Conservation (phyloP, 345 rosid species). For the Gossypium turneri region DNA sequence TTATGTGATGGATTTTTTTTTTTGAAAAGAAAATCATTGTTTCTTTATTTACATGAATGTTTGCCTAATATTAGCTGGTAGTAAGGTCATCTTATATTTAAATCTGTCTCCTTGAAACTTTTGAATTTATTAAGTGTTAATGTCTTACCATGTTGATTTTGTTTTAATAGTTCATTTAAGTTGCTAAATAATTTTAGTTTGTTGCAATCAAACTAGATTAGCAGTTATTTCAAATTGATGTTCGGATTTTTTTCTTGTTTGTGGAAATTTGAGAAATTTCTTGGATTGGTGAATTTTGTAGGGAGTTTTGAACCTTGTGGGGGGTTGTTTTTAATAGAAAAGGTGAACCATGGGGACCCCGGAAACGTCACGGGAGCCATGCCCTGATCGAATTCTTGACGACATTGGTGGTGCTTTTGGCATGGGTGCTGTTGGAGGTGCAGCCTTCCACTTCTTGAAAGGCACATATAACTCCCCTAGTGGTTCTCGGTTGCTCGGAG, state of each 20-base stretch:
- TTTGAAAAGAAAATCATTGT: no score
- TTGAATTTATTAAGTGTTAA: neutral
- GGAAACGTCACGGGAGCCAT: slow-evolving; percentile 49
- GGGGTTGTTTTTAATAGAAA: neutral
- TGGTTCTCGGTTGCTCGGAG: slow-evolving; percentile 52
- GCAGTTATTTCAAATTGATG: neutral
- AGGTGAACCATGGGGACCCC: slow-evolving; percentile 46
- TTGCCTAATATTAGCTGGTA: neutral
- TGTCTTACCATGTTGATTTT: neutral
- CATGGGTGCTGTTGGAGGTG: slow-evolving; percentile 69
- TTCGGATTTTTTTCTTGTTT: neutral
- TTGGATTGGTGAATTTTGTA: neutral
- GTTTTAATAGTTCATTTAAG: neutral
- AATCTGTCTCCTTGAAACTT: neutral
- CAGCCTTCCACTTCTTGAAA: slow-evolving; percentile 58
- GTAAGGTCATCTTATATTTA: neutral
- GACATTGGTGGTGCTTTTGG: slow-evolving; percentile 57
- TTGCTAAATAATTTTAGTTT: neutral
- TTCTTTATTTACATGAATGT: no score
- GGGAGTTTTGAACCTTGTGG: neutral
- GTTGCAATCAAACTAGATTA: neutral
- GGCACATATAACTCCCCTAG: slow-evolving; percentile 54
- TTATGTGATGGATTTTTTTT: no score
- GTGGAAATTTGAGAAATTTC: neutral
- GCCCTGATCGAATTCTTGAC: slow-evolving; percentile 48